Conservation (phyloP, 768 basidiomycete genomes). For the Hirschioporus abietinus region DNA sequence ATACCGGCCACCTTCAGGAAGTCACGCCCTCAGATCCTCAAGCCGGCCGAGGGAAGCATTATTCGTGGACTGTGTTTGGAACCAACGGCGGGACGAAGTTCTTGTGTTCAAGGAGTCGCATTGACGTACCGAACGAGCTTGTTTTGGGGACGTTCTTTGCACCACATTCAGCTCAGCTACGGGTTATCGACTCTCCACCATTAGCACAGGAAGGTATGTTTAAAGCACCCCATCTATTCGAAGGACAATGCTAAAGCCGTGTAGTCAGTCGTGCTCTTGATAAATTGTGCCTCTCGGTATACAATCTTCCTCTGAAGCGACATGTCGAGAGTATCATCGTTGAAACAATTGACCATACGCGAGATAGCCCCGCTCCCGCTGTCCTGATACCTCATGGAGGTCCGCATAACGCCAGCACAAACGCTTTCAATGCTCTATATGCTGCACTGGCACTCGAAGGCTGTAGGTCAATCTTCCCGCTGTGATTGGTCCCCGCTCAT, state of each 20-base stretch:
- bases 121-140: constrained; percentile 41
- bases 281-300: constrained; percentile 35
- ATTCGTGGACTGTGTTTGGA: constrained; percentile 51
- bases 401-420: constrained; percentile 46
- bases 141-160: constrained; percentile 38
- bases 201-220: constrained; percentile 37
- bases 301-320: constrained; percentile 43
- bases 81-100: constrained; percentile 39
- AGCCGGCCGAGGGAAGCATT: constrained; percentile 19
- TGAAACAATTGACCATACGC: constrained; percentile 16
- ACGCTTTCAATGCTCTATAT: constrained; percentile 39
- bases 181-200: constrained; percentile 37
- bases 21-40: constrained; percentile 34
- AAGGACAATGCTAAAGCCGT: constrained; percentile 1
- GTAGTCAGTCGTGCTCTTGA: constrained; percentile 40
- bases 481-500: not conserved
- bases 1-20: constrained; percentile 36
- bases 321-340: constrained; percentile 55
- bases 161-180: constrained; percentile 26
- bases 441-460: constrained; percentile 52
- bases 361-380: constrained; percentile 22
- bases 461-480: constrained; percentile 39
- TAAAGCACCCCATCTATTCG: not conserved
- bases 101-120: constrained; percentile 47
- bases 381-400: constrained; percentile 59